These are phyloP conservation scores for Phytophthora agathidicida DNA, from an alignment of 352 stramenopile species.

Conservation along the genomic window DNA sequence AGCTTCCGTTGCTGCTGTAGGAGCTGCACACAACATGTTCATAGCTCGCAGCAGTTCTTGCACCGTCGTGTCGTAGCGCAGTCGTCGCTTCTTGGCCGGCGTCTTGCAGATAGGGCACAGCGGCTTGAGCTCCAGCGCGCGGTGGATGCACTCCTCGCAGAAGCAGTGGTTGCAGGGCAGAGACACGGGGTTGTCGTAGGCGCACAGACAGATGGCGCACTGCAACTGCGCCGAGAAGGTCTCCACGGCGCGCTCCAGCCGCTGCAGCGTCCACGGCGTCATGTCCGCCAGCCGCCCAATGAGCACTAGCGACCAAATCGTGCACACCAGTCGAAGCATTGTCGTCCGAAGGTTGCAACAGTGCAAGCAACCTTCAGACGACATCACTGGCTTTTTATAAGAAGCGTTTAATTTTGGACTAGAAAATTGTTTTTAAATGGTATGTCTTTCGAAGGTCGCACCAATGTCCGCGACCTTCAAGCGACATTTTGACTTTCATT, in stretches of 20 bases:
- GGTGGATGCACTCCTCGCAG: conserved; percentile 88
- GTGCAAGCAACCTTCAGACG: neutral
- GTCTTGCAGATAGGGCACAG: conserved; percentile 87
- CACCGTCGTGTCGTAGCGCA: conserved; percentile 82
- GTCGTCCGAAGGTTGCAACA: conserved; percentile 17
- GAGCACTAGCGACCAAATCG: conserved; percentile 7
- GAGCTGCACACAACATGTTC: conserved; percentile 49
- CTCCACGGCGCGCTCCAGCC: conserved; percentile 64
- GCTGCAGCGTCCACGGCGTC: conserved; percentile 47
- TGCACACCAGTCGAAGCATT: neutral
- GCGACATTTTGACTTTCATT: neutral
- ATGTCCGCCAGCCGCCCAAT: conserved; percentile 18
- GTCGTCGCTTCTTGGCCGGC: conserved; percentile 73
- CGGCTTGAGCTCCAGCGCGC: conserved; percentile 77
- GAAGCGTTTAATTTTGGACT: no score
- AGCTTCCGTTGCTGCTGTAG: neutral
- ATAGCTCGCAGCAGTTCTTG: conserved; percentile 69
- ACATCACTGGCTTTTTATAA: no score
- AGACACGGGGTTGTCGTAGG: conserved; percentile 70
- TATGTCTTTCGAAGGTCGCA: conserved; percentile 19
- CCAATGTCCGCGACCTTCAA: neutral
- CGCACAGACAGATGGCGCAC: conserved; percentile 86
- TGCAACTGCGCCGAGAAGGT: conserved; percentile 76
- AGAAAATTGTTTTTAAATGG: no score
- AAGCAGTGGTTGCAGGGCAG: conserved; percentile 90